Evolutionary conservation across 345 rosid species (phyloP).

Genomic region (Ricinus communis): DNA sequence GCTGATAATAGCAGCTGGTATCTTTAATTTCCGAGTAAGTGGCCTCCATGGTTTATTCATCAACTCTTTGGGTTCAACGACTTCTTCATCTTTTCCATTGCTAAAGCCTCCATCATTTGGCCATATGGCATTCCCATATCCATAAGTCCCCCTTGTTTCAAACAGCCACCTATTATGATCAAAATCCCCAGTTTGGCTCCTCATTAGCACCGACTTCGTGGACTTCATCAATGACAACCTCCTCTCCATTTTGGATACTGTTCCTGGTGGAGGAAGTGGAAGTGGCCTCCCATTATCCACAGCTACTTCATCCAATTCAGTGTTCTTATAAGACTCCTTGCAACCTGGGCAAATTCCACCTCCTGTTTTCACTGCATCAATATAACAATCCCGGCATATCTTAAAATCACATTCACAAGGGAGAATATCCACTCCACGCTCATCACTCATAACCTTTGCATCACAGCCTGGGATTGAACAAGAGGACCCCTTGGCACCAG

Average conservation of each 20-base stretch:
- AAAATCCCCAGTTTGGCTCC: constrained; percentile 95
- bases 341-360: constrained; percentile 93
- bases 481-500: constrained; percentile 89
- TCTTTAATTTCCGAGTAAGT: constrained; percentile 83
- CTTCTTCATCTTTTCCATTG: constrained; percentile 55
- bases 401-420: constrained; percentile 98
- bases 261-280: constrained; percentile 58
- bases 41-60: constrained; percentile 96
- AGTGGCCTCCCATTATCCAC: constrained; percentile 58
- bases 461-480: constrained; percentile 93
- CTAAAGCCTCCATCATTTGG: constrained; percentile 75
- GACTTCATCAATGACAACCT: constrained; percentile 94
- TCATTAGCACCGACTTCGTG: constrained; percentile 71
- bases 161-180: constrained; percentile 94
- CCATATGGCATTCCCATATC: constrained; percentile 97
- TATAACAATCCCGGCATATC: constrained; percentile 85
- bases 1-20: constrained; percentile 91
- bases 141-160: constrained; percentile 89
- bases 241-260: constrained; percentile 84
- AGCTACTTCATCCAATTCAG: constrained; percentile 62
- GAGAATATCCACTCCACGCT: constrained; percentile 81
- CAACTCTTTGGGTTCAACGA: constrained; percentile 63
- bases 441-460: constrained; percentile 92
- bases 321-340: constrained; percentile 79
- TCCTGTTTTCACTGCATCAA: constrained; percentile 87